Evolutionary conservation across 768 basidiomycete species (phyloP).

Genomic region (Cyclocybe cylindracea): DNA sequence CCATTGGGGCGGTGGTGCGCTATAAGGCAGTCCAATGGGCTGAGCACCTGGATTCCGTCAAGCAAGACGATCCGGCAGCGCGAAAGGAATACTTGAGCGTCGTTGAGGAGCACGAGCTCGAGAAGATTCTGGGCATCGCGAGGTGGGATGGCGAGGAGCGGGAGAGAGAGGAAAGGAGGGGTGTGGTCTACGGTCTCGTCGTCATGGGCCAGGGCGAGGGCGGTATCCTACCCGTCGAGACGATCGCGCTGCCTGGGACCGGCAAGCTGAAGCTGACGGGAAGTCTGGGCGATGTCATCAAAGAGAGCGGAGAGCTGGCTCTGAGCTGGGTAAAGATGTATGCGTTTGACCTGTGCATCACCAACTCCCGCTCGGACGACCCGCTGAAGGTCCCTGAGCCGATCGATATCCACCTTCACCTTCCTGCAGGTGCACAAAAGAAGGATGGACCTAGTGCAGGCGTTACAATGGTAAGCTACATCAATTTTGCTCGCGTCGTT

Average conservation of each 20-base stretch:
- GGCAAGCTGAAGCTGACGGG: conserved; percentile 81
- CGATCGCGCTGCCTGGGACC: conserved; percentile 71
- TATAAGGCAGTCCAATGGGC: conserved; percentile 93
- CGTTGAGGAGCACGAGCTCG: conserved; percentile 74
- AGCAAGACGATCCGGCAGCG: conserved; percentile 13
- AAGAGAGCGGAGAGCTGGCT: conserved; percentile 88
- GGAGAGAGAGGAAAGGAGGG: conserved; percentile 71
- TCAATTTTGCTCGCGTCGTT: not conserved
- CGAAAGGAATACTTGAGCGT: conserved; percentile 51
- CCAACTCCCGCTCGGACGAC: conserved; percentile 66
- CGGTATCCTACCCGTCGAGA: conserved; percentile 84
- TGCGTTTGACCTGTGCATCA: conserved; percentile 79
- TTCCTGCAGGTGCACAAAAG: conserved; percentile 89
- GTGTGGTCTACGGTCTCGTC: conserved; percentile 84
- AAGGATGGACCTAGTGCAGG: conserved; percentile 95
- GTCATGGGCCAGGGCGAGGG: conserved; percentile 90
- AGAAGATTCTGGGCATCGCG: conserved; percentile 79
- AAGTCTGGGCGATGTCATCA: conserved; percentile 84
- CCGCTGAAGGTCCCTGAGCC: conserved; percentile 71
- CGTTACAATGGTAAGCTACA: conserved; percentile 70
- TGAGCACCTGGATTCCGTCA: conserved; percentile 51
- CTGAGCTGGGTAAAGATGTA: conserved; percentile 92
- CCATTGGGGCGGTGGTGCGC: conserved; percentile 86
- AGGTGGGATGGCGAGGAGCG: conserved; percentile 80
- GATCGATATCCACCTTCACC: conserved; percentile 85